Evolutionary conservation across 306 rosid genomes (phyloP).

Genomic region (Prunus davidiana): DNA sequence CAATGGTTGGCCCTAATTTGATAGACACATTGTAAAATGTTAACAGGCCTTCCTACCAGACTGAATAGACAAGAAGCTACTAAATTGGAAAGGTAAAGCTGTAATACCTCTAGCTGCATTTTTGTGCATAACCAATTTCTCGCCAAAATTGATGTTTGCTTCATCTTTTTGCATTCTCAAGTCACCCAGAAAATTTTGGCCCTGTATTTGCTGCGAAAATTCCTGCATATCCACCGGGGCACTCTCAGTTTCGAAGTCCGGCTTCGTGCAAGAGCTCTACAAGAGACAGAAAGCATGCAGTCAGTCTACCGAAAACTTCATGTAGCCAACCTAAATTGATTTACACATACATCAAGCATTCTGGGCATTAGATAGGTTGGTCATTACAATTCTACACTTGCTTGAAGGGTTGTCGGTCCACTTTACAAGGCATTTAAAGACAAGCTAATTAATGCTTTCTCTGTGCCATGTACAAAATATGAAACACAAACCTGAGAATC

Average conservation of each 20-base stretch:
- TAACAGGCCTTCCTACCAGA: constrained; percentile 20
- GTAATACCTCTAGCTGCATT: constrained; percentile 54
- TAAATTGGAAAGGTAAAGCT: constrained; percentile 2
- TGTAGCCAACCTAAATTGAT: constrained; percentile 26
- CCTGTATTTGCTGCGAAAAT: constrained; percentile 39
- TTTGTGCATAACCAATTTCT: constrained; percentile 34
- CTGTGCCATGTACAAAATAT: background rate
- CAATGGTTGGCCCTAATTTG: constrained; percentile 42
- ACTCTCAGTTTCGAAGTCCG: constrained; percentile 73
- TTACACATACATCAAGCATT: constrained; percentile 9
- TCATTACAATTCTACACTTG: background rate
- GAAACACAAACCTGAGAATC: constrained; percentile 79
- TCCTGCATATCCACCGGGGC: constrained; percentile 44
- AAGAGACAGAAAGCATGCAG: constrained; percentile 42
- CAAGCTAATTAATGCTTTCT: background rate
- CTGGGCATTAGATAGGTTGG: background rate
- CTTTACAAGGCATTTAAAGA: background rate
- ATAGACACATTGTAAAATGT: constrained; percentile 17
- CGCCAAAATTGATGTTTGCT: constrained; percentile 31
- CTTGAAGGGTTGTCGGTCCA: no score
- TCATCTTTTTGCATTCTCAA: constrained; percentile 44
- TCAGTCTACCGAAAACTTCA: constrained; percentile 28
- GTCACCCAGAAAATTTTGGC: constrained; percentile 39
- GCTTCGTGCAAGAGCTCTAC: constrained; percentile 97
- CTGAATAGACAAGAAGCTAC: constrained; percentile 15